Evolutionary conservation across 495 filamentous ascomycete genomes (phyloP), one percentile per base, ranked within the genome.

Genomic region (Delitschia confertaspora): DNA sequence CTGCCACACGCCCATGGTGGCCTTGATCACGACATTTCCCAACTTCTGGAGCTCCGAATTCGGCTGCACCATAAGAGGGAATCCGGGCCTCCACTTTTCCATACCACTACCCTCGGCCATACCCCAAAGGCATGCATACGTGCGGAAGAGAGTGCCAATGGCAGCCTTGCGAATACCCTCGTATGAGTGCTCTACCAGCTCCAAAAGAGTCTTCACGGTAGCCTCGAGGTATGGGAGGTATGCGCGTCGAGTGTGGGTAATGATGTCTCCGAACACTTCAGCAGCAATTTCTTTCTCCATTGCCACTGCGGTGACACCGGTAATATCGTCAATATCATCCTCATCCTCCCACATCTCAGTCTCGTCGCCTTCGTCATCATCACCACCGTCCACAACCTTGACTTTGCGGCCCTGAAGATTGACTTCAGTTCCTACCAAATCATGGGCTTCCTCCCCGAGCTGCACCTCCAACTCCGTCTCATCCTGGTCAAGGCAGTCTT

Each of bases 231-330:
- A 95, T 10, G 91, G 88, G 22, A 93, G 65, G 59, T 75, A 86
- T 27, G 79, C 70, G 45, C 69, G 69, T 58, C 81, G 83, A 31
- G 86, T 83, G 65, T 93, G 75, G 27, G 83, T 83, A 52, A 98
- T 77, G 22, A 98, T 74, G 57, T 98, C 91, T 39, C 89, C 91
- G 30, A 95, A 69, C 10, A 95, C 87, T 65, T 98, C 91, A 30
- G 93, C 74, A 31, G 93, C 91, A 45, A 96, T 93, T 66, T 98
- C 91, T 65, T 98, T 95, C 70, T 98, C 91, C 45, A 94, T 70
- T 17, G 89, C 87, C 37, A 95, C 75, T 29, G 85, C 83, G 19
- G 84, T 89, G 23, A 91, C 81, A 45, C 80, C 80, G 48, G 71
- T 75, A 29, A 85, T 70, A 46, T 93, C 87, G 60, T 89, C 83